Evolutionary conservation across 1,284 basidiomycete genomes (phyloP).

Genomic region (Vanrija sp.): DNA sequence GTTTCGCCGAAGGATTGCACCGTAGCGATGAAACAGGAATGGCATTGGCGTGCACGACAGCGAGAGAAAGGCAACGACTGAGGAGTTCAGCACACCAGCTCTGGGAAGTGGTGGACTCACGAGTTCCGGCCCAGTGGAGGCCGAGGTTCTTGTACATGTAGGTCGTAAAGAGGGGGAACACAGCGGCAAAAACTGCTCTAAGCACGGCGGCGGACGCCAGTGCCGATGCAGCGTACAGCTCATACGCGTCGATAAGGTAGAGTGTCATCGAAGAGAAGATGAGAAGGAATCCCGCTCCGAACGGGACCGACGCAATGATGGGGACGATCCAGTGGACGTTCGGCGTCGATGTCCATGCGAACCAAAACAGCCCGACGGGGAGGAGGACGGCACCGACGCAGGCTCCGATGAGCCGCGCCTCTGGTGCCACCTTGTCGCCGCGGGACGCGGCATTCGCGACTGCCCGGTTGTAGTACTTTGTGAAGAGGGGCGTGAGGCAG

Average conservation of each 20-base stretch:
- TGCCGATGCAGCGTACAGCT: slow-evolving; percentile 59
- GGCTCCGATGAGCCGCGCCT: slow-evolving; percentile 59
- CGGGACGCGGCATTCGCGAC: slow-evolving; percentile 52
- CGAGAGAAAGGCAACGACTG: slow-evolving; percentile 60
- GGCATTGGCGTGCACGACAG: slow-evolving; percentile 58
- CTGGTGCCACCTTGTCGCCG: slow-evolving; percentile 54
- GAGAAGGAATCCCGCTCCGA: slow-evolving; percentile 59
- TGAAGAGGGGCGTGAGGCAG: slow-evolving; percentile 48
- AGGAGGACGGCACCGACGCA: slow-evolving; percentile 57
- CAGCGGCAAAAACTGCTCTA: slow-evolving; percentile 58
- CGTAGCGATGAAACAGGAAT: slow-evolving; percentile 52
- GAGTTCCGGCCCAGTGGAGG: slow-evolving; percentile 37
- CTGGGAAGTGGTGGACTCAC: slow-evolving; percentile 52
- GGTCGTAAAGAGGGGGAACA: slow-evolving; percentile 42
- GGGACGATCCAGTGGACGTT: slow-evolving; percentile 61
- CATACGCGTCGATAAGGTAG: slow-evolving; percentile 65
- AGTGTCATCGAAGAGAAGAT: slow-evolving; percentile 54
- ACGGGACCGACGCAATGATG: slow-evolving; percentile 61
- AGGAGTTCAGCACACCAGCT: slow-evolving; percentile 42
- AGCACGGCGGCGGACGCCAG: slow-evolving; percentile 67
- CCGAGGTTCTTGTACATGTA: slow-evolving; percentile 47
- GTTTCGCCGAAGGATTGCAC: slow-evolving; percentile 39
- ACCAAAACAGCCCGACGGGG: slow-evolving; percentile 62
- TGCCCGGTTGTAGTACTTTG: slow-evolving; percentile 56
- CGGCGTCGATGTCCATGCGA: slow-evolving; percentile 58